Base-by-base conservation (phyloP, 2,329 filamentous ascomycete genomes). In the Fusarium circinatum region DNA sequence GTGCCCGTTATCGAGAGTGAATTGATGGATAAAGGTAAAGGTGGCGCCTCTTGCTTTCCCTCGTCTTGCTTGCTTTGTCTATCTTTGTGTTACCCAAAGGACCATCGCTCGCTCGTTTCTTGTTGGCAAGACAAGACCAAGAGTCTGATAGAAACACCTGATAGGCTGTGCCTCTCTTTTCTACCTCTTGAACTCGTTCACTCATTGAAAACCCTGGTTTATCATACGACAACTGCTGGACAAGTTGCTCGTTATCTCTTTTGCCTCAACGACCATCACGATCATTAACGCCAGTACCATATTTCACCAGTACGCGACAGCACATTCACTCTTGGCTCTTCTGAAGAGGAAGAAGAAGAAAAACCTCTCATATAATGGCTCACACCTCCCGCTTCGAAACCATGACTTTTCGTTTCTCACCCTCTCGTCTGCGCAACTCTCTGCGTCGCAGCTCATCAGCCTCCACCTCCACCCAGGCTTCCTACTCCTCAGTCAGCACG, bases 381-480 rank as follows among this genome's bases (percentile, higher is more conserved):
- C 73, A 73, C 60, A 69, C 59, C 51, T 83, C 85, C 14, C 85
- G 86, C 76, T 85, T 89, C 81, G 84, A 88, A 69, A 79, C 82
- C 69, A 84, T 89, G 79, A 81, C 85, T 64, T 80, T 84, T 64
- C 87, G 87, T 82, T 86, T 89, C 82, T 85, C 86, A 17, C 81
- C 85, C n/a, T 81, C 80, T 57, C 82, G 79, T 73, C 79, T 90
- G 54, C 86, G 87, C 70, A 86, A 84, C 54, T 88, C 87, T 15
- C 84, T 89, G 80, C 87, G 88, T 68, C 86, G 88, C 66, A 85
- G 83, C 17, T 86, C 86, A 3, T 85, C 86, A 17, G 80, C 84
- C 26, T 85, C 86, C 1, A 76, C 77, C 9, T 75, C 78, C 9
- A 68, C 78, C 15, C 71, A 73, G n/a, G 64, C 64, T 57, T 80